Percentiles rank a stretch among this genome's conserved stretches.
Conservation (phyloP, 345 rosid species). For the Murraya paniculata region DNA sequence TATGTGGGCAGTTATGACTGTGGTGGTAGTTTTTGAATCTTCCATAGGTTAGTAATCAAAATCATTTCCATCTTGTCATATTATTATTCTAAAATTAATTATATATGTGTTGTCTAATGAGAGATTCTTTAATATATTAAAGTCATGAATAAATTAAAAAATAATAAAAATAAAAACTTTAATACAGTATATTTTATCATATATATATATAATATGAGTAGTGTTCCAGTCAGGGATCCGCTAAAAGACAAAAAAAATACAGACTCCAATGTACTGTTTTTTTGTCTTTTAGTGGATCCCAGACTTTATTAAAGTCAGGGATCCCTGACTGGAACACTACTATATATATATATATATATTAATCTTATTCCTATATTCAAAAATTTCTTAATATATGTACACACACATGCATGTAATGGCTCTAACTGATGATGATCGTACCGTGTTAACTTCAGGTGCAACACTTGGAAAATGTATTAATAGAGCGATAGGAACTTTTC, state of each 20-base stretch:
- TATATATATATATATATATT: too few relatives aligned
- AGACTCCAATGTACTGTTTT: too few relatives aligned
- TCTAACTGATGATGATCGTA: neutral
- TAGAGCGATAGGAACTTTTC: constrained; percentile 56
- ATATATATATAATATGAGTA: too few relatives aligned
- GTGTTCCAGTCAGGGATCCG: too few relatives aligned
- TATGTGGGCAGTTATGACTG: constrained; percentile 83
- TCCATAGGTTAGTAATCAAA: constrained; percentile 46
- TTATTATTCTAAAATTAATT: too few relatives aligned
- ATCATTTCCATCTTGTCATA: neutral
- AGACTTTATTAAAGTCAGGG: fast-evolving
- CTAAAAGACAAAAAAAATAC: too few relatives aligned
- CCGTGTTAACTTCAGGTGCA: constrained; percentile 47
- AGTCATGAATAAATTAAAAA: fast-evolving
- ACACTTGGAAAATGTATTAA: constrained; percentile 61
- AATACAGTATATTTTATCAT: fast-evolving
- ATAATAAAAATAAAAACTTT: fast-evolving
- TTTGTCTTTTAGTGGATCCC: fast-evolving
- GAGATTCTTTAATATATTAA: fast-evolving
- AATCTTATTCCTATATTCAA: too few relatives aligned
- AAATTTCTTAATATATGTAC: too few relatives aligned
- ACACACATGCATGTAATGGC: neutral
- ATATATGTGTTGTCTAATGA: fast-evolving
- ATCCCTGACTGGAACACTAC: too few relatives aligned
- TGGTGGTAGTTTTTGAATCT: constrained; percentile 68